Base-by-base conservation (phyloP, 345 rosid genomes). In the Eucalyptus marginata region DNA sequence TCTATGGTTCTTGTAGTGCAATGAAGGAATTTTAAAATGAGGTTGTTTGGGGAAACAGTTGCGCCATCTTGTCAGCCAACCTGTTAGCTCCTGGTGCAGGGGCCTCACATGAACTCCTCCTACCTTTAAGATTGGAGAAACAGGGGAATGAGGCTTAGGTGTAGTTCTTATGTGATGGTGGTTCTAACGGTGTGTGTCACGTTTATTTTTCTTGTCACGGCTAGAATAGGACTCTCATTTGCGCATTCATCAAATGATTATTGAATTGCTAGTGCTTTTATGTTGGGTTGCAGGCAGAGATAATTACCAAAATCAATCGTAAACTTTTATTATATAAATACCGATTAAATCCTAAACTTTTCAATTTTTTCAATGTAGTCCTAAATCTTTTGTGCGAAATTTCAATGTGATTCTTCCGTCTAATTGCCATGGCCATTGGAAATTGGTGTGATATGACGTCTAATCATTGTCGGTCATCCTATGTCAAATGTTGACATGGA, bases 1-100 rank as follows among this genome's bases (percentile, higher is more conserved):
- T 93, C 97, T 93, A 92, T 89, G 92, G 29, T 80, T 89, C 86
- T 90, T 24, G 87, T 43, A 52, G 36, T 52, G 56, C 62, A 40
- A 51, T 36, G n/a, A 43, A 86, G 47, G 44, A 86, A 40, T 15
- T 83, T 25, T 47, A 85, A 85, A 51, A 29, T 85, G 18, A 4
- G 43, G 43, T 31, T 86, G 13, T 86, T 33, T 49, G 3, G 29
- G 59, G 7, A 29, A 13, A 49, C 87, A 4, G 79, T 56, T 87
- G 58, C 36, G 52, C 54, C 51, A 51, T 85, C 87, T 44, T 85
- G 52, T 46, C 87, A 29, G 87, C 87, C 87, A 44, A 49, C 87
- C 83, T 71, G 22, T 18, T 9, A 36, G 44, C 24, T 68, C 44
- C 20, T 68, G 81, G 25, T 33, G 25, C 44, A 33, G 44, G 81